phyloP scores from a whole-genome alignment of 2,329 filamentous ascomycete species.

The Penicillium griseofulvum region DNA sequence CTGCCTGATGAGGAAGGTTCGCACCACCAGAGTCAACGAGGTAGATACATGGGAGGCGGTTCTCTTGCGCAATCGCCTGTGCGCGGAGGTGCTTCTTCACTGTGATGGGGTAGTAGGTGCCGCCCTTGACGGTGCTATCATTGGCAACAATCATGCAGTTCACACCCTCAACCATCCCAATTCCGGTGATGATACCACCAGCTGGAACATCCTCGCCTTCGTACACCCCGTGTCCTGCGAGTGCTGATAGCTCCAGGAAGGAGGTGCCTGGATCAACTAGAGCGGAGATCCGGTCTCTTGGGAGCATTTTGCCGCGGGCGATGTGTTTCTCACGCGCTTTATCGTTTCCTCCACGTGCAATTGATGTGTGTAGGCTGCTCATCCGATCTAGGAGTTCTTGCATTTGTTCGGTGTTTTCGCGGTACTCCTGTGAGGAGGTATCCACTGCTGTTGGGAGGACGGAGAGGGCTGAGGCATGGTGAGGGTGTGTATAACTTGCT shows the following conservation, averaged over 20 bases:
- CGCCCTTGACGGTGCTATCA: slow-evolving; percentile 95
- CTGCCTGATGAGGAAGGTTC: slow-evolving; percentile 89
- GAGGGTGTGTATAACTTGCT: slow-evolving; percentile 74
- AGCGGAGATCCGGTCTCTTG: slow-evolving; percentile 81
- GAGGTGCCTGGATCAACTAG: slow-evolving; percentile 85
- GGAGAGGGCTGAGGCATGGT: slow-evolving; percentile 81
- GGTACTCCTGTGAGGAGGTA: slow-evolving; percentile 71
- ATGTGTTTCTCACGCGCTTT: slow-evolving; percentile 87
- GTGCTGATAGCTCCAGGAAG: slow-evolving; percentile 89
- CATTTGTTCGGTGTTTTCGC: slow-evolving; percentile 79
- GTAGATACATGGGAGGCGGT: slow-evolving; percentile 82
- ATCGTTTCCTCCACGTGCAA: slow-evolving; percentile 72
- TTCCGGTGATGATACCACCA: slow-evolving; percentile 87
- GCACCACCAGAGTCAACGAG: slow-evolving; percentile 94
- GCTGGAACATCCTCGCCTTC: slow-evolving; percentile 82
- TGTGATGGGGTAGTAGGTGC: slow-evolving; percentile 94
- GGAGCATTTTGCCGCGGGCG: slow-evolving; percentile 87
- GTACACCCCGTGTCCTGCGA: slow-evolving; percentile 85
- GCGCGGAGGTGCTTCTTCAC: slow-evolving; percentile 96
- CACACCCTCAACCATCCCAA: slow-evolving; percentile 86
- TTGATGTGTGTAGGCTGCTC: slow-evolving; percentile 66
- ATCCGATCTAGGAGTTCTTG: slow-evolving; percentile 67
- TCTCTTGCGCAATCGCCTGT: slow-evolving; percentile 86
- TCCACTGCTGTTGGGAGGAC: slow-evolving; percentile 75
- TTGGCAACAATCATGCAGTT: slow-evolving; percentile 92